Evolutionary conservation across 1,284 basidiomycete genomes (phyloP).

Genomic region (Rhodotorula sp.): DNA sequence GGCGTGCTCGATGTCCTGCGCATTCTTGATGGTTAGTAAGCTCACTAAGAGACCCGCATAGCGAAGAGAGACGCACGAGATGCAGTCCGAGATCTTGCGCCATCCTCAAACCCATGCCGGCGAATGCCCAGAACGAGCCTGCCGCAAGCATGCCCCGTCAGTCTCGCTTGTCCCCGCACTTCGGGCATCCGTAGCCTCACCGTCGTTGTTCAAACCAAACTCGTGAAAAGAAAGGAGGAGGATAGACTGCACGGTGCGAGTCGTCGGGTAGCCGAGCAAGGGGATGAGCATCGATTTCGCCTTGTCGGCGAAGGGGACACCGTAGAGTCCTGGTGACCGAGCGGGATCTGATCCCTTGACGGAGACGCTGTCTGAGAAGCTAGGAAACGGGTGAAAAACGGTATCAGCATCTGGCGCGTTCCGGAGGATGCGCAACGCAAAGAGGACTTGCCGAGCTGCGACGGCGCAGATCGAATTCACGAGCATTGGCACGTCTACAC

Average conservation of each 20-base stretch:
- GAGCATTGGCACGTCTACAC: neutral
- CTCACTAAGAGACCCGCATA: neutral
- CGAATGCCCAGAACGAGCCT: constrained; percentile 3
- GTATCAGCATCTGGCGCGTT: neutral
- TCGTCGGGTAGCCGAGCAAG: constrained; percentile 4
- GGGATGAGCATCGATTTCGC: constrained; percentile 10
- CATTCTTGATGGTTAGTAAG: neutral
- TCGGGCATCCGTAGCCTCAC: neutral
- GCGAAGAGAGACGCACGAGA: neutral
- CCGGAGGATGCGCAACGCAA: neutral
- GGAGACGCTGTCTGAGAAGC: neutral
- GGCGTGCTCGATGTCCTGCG: neutral
- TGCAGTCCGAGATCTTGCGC: constrained; percentile 13
- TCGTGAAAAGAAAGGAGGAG: neutral
- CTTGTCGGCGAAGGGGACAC: constrained; percentile 12
- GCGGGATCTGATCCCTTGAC: constrained; percentile 1
- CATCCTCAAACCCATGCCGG: constrained; percentile 8
- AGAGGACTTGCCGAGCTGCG: neutral
- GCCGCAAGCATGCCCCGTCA: too few relatives aligned
- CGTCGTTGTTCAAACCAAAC: constrained; percentile 9
- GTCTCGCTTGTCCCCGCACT: neutral
- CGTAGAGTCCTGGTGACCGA: neutral
- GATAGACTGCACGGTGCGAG: neutral
- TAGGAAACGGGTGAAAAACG: neutral
- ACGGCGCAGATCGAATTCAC: constrained; percentile 9